These are phyloP conservation scores for Camellia lanceoleosa DNA, from an alignment of 148 eudicot genomes.

Conservation along the genomic window DNA sequence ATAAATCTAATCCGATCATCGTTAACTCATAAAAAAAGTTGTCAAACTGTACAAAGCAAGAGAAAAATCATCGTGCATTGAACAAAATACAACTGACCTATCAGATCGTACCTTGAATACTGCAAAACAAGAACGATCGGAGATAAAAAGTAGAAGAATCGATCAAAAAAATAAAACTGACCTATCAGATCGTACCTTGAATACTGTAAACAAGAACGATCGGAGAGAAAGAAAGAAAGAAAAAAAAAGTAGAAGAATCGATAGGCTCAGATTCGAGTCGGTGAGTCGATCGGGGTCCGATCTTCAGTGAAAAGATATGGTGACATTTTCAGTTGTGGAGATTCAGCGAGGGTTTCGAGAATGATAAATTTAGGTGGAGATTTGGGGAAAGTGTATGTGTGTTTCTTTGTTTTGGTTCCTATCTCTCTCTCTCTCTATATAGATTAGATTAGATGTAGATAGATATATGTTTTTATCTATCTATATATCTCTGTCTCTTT, in stretches of 20 bases:
- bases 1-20: conserved; percentile 15
- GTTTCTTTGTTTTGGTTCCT: not conserved
- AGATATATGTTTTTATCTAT: too few species aligned
- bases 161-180: conserved; percentile 13
- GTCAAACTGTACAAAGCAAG: not conserved
- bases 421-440: not conserved
- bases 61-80: not conserved
- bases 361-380: conserved; percentile 13
- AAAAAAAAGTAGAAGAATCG: conserved; percentile 23
- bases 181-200: conserved; percentile 33
- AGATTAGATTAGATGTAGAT: too few species aligned
- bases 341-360: not conserved
- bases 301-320: not conserved
- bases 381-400: not conserved
- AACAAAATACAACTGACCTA: conserved; percentile 14
- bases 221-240: conserved; percentile 31
- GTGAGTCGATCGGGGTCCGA: conserved; percentile 14
- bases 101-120: conserved; percentile 37
- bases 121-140: conserved; percentile 50
- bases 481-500: too few species aligned
- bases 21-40: not conserved
- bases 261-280: not conserved
- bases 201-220: conserved; percentile 45
- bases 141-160: conserved; percentile 36
- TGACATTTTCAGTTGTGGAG: not conserved